Evolutionary conservation across 805 yeast species (phyloP).

Genomic region (Ogataea angusta): DNA sequence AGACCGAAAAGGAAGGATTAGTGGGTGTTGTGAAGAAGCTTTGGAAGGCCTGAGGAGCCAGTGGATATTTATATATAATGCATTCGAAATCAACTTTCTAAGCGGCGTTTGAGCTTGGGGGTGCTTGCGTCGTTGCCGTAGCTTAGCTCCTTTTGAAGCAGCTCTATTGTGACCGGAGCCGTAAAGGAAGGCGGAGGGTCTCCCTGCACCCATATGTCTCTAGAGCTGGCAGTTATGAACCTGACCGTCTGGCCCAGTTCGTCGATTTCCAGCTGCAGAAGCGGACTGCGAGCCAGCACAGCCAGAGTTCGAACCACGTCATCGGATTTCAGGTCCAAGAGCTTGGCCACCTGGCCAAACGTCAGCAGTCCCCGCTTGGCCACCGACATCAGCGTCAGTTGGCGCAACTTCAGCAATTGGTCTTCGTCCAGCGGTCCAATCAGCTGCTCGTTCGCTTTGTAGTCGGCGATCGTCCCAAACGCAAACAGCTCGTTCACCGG

Average conservation of each 20-base stretch:
- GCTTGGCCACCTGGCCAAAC: background rate
- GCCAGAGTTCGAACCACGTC: constrained; percentile 10
- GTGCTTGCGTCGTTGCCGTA: background rate
- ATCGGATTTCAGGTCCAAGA: background rate
- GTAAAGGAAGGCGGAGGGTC: constrained; percentile 6
- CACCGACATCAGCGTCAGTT: constrained; percentile 19
- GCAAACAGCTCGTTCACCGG: constrained; percentile 23
- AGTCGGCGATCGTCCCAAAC: constrained; percentile 26
- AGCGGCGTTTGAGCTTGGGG: constrained; percentile 4
- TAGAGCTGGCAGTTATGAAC: constrained; percentile 9
- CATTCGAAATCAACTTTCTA: constrained; percentile 11
- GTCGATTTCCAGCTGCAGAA: constrained; percentile 20
- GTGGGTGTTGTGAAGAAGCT: constrained; percentile 39
- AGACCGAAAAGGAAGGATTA: constrained; percentile 62
- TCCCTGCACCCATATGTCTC: constrained; percentile 20
- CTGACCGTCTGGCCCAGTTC: constrained; percentile 7
- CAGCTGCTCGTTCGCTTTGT: constrained; percentile 2
- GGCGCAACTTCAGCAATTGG: constrained; percentile 21
- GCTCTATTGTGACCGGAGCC: constrained; percentile 1
- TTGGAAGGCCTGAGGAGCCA: constrained; percentile 28
- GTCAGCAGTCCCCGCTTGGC: constrained; percentile 7
- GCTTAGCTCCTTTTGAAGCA: background rate
- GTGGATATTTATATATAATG: constrained; percentile 5
- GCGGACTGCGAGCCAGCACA: constrained; percentile 11
- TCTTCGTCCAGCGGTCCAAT: constrained; percentile 7